phyloP scores from a whole-genome alignment of 768 basidiomycete species.

The Boletus coccyginus region DNA sequence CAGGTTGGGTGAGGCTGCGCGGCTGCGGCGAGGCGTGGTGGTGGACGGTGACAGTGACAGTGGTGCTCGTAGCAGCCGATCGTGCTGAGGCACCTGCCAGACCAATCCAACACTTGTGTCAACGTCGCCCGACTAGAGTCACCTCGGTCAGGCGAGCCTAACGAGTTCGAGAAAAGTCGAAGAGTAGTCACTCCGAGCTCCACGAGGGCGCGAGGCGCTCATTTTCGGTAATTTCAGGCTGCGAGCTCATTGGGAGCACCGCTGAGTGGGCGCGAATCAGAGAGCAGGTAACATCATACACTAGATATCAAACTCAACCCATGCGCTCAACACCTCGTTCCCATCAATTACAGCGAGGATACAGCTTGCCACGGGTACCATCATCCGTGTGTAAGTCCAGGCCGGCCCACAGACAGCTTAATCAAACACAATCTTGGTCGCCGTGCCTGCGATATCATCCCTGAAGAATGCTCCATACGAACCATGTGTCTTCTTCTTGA shows the following conservation, averaged over 20 bases:
- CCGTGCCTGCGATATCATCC: slow-evolving; percentile 55
- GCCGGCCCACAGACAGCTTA: slow-evolving; percentile 24
- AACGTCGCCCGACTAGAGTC: neutral
- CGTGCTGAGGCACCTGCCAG: slow-evolving; percentile 9
- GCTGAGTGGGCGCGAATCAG: neutral
- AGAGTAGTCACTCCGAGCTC: neutral
- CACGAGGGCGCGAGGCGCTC: neutral
- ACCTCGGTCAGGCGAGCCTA: too few species aligned
- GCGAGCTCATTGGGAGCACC: neutral
- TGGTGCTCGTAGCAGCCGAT: neutral
- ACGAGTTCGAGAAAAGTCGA: neutral
- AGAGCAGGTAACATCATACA: neutral
- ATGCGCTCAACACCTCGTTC: neutral
- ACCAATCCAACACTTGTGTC: neutral
- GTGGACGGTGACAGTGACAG: neutral
- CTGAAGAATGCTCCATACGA: slow-evolving; percentile 87
- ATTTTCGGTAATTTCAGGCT: slow-evolving; percentile 7
- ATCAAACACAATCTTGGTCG: slow-evolving; percentile 76
- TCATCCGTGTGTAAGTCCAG: neutral
- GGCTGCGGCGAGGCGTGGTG: slow-evolving; percentile 24
- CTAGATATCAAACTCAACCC: neutral
- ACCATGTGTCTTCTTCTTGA: slow-evolving; percentile 93
- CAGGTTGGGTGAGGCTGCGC: slow-evolving; percentile 13
- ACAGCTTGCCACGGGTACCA: neutral
- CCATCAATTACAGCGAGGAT: slow-evolving; percentile 12